Evolutionary conservation across 2,329 filamentous ascomycete species (phyloP).

Genomic region (Thermothelomyces thermophilus): DNA sequence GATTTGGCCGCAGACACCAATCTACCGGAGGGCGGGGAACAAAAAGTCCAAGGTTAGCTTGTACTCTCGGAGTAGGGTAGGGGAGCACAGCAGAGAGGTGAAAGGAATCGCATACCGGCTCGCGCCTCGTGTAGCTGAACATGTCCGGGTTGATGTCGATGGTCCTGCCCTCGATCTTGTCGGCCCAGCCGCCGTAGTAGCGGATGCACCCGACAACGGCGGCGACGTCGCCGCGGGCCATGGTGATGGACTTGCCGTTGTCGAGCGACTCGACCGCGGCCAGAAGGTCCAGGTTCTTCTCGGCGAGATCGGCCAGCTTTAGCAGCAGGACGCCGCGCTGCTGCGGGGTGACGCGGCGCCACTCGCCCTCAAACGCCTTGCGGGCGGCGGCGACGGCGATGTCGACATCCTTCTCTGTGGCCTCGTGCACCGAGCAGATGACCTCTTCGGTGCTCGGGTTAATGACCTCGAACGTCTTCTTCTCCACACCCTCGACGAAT

Average conservation of each 20-base stretch:
- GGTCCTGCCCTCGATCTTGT: conserved; percentile 86
- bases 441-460: conserved; percentile 81
- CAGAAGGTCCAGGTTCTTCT: conserved; percentile 70
- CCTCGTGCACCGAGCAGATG: conserved; percentile 77
- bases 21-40: no score
- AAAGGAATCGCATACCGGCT: conserved; percentile 49
- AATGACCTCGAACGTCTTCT: conserved; percentile 87
- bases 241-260: conserved; percentile 74
- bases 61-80: not conserved
- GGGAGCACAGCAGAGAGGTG: not conserved
- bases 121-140: conserved; percentile 76
- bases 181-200: conserved; percentile 86
- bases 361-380: conserved; percentile 72
- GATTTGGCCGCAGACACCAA: conserved; percentile 56
- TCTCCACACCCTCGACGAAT: conserved; percentile 75
- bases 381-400: conserved; percentile 79
- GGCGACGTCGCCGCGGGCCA: conserved; percentile 69
- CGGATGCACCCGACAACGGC: conserved; percentile 64
- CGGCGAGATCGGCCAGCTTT: conserved; percentile 73
- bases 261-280: conserved; percentile 81
- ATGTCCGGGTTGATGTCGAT: conserved; percentile 71
- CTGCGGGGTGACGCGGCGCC: conserved; percentile 62
- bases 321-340: conserved; percentile 62
- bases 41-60: not conserved
- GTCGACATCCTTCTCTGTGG: conserved; percentile 78